A percentile compares a stretch with the other conserved stretches of the same genome.
Conservation (phyloP, 2,329 filamentous ascomycete species). For the Pseudofabraea citricarpa region DNA sequence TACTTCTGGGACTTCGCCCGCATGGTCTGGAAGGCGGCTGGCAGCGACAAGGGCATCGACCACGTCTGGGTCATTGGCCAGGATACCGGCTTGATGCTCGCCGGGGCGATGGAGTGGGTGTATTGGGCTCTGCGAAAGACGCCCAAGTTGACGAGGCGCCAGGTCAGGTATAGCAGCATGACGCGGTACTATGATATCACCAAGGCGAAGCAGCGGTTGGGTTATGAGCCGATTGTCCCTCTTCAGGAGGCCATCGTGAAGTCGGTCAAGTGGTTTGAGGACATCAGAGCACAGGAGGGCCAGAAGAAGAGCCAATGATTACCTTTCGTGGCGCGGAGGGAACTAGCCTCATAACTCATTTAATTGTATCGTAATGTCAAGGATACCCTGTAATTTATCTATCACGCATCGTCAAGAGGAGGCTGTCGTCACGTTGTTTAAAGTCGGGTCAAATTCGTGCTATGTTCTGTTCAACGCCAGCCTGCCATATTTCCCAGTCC, state of each 20-base stretch:
- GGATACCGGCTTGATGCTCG: slow-evolving; percentile 47
- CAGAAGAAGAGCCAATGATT: slow-evolving; percentile 26
- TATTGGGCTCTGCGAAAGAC: slow-evolving; percentile 44
- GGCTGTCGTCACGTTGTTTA: too few species aligned
- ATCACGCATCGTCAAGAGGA: too few species aligned
- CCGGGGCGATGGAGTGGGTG: slow-evolving; percentile 47
- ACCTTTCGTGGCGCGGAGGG: too few species aligned
- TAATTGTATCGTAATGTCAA: too few species aligned
- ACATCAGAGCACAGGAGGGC: slow-evolving; percentile 15
- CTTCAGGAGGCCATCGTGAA: slow-evolving; percentile 56
- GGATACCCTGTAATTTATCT: too few species aligned
- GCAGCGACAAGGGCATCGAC: slow-evolving; percentile 44
- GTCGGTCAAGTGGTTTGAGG: slow-evolving; percentile 20
- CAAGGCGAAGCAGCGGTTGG: slow-evolving; percentile 67
- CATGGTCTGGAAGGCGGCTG: slow-evolving; percentile 66
- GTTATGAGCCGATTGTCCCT: slow-evolving; percentile 63
- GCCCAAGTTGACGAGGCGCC: slow-evolving; percentile 42
- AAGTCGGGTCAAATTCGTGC: too few species aligned
- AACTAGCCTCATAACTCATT: too few species aligned
- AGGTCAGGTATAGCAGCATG: slow-evolving; percentile 64
- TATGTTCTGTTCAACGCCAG: too few species aligned
- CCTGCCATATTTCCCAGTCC: too few species aligned
- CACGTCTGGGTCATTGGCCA: slow-evolving; percentile 51
- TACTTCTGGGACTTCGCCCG: slow-evolving; percentile 90
- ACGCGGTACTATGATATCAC: slow-evolving; percentile 72